These are phyloP conservation scores for Nephelium lappaceum DNA, from an alignment of 345 rosid genomes.

Conservation along the genomic window DNA sequence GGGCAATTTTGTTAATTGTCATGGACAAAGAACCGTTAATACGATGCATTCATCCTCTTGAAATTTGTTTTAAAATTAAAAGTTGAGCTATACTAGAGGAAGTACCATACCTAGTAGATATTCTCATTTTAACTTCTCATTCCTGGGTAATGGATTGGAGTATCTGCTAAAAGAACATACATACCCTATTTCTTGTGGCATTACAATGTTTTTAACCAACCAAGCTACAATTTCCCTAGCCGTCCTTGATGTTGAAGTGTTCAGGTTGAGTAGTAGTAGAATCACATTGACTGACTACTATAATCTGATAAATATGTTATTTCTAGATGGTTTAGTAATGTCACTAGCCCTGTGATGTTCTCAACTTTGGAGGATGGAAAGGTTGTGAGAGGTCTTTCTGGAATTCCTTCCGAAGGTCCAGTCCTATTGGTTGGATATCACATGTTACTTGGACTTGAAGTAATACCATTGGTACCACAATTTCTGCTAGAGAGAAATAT, in stretches of 20 bases:
- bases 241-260: neutral
- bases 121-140: no score
- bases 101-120: no score
- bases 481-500: slow-evolving; percentile 42
- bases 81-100: no score
- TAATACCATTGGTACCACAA: slow-evolving; percentile 27
- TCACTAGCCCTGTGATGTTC: slow-evolving; percentile 37
- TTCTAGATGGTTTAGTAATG: slow-evolving; percentile 9
- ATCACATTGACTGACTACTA: neutral
- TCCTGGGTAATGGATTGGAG: no score
- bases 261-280: neutral
- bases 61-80: no score
- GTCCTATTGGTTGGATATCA: slow-evolving; percentile 59
- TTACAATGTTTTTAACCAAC: neutral
- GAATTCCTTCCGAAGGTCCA: slow-evolving; percentile 62
- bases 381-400: slow-evolving; percentile 52
- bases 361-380: slow-evolving; percentile 56
- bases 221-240: neutral
- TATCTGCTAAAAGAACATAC: no score
- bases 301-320: neutral
- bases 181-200: neutral
- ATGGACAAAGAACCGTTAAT: no score
- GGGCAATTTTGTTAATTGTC: no score
- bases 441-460: slow-evolving; percentile 52
- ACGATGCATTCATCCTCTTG: no score